Evolutionary conservation across 164 flowering plant species (phyloP), one percentile per base, ranked within the genome.

Genomic region (Magnolia sinica): DNA sequence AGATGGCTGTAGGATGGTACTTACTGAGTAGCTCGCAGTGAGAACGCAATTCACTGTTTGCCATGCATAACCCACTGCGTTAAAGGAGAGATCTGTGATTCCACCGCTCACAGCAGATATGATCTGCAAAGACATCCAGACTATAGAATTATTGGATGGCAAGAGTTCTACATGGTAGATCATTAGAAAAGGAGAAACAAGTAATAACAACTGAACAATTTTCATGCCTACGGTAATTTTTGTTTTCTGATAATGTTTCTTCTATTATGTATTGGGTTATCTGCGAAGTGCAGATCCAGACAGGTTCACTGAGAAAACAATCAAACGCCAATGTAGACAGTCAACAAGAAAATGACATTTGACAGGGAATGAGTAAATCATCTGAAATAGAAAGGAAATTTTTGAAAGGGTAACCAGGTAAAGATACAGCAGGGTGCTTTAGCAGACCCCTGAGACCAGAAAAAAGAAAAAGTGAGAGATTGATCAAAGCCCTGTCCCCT

Each of bases 21-120:
- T 19, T 89, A 93, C 98, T 18, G 98, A 91, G 83, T 93, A 93
- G 81, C 88, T 81, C 74, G 98, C 96, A 11, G 98, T 93, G 37
- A 93, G 85, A 79, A 91, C 51, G 76, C 98, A 93, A 74, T 93
- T 93, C 67, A 80, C 8, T 58, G 83, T 73, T 77, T 93, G 98
- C 96, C 98, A 93, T 31, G 86, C 64, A 79, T 91, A 93, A 61
- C 98, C 98, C 63, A 70, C 73, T 3, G 90, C 72, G 74, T 93
- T 76, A 70, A 91, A 93, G 23, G 96, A 83, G 67, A 93, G 88
- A 79, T 93, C 96, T 14, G 96, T 93, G 75, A 89, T 84, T 59
- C 98, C 94, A 55, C 96, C 89, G 76, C 84, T 81, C 27, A 90
- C 72, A 22, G 98, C 96, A 72, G 96, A 93, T 65, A 93, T 85